Evolutionary conservation across 2,329 filamentous ascomycete species (phyloP).

Genomic region (Ambrosiella xylebori): DNA sequence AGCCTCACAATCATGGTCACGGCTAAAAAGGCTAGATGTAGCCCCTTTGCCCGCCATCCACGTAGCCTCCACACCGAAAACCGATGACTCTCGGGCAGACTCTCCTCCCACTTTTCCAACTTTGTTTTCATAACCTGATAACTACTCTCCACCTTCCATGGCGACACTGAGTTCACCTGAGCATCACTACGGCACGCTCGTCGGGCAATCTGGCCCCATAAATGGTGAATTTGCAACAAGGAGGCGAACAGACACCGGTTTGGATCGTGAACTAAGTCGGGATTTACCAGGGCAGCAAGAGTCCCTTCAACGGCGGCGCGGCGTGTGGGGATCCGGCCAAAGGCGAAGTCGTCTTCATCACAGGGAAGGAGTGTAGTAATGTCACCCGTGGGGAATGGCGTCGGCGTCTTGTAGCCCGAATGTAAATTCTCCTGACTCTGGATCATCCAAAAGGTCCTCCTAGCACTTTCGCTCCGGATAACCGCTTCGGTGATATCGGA

Average conservation of each 20-base stretch:
- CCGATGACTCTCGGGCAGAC: slow-evolving; percentile 19
- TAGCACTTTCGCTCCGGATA: slow-evolving; percentile 20
- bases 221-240: slow-evolving; percentile 22
- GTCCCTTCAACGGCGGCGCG: slow-evolving; percentile 21
- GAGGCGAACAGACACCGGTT: slow-evolving; percentile 22
- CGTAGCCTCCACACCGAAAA: slow-evolving; percentile 23
- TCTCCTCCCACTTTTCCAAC: slow-evolving; percentile 18
- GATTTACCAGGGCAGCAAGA: slow-evolving; percentile 17
- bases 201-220: slow-evolving; percentile 23
- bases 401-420: slow-evolving; percentile 20
- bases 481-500: slow-evolving; percentile 17
- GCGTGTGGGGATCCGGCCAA: slow-evolving; percentile 18
- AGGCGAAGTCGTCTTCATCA: slow-evolving; percentile 23
- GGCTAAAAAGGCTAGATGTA: slow-evolving; percentile 22
- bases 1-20: slow-evolving; percentile 22
- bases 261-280: slow-evolving; percentile 15
- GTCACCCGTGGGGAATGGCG: slow-evolving; percentile 20
- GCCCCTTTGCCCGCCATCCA: slow-evolving; percentile 20
- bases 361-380: slow-evolving; percentile 23
- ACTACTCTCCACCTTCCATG: slow-evolving; percentile 18
- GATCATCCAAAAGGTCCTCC: slow-evolving; percentile 24
- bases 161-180: slow-evolving; percentile 5
- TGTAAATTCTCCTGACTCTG: slow-evolving; percentile 23
- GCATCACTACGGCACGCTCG: slow-evolving; percentile 16
- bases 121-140: slow-evolving; percentile 15